Evolutionary conservation across 108 stramenopile genomes (phyloP).

Genomic region (Hondaea fermentalgiana): DNA sequence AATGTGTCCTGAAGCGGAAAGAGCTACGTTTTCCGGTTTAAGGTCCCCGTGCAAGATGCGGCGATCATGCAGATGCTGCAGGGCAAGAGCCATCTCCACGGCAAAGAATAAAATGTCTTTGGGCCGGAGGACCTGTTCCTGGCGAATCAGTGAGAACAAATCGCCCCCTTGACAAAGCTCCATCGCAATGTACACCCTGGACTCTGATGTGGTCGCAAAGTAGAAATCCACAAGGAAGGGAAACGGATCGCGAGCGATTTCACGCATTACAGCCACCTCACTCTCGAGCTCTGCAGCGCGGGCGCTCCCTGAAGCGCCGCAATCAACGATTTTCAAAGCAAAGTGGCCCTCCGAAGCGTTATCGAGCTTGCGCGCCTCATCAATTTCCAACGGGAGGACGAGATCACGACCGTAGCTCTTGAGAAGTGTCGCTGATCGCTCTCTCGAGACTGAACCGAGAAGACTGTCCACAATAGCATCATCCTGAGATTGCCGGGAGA

Average conservation of each 20-base stretch:
- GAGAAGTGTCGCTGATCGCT: too few species aligned
- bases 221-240: conserved; percentile 56
- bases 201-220: conserved; percentile 37
- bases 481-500: too few species aligned
- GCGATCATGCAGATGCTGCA: neutral
- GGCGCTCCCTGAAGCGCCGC: too few species aligned
- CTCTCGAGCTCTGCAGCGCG: neutral
- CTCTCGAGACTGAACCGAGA: too few species aligned
- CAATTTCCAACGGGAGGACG: too few species aligned
- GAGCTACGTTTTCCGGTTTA: neutral
- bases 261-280: neutral
- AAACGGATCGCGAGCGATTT: neutral
- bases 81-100: neutral
- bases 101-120: neutral
- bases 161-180: conserved; percentile 58
- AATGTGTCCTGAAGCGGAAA: neutral
- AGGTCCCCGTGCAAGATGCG: conserved; percentile 8
- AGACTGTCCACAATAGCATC: too few species aligned
- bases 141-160: conserved; percentile 45
- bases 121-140: conserved; percentile 37
- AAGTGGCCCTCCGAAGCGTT: too few species aligned
- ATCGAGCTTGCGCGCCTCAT: too few species aligned
- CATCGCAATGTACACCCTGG: conserved; percentile 45
- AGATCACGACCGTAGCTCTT: too few species aligned
- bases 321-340: too few species aligned